Percentiles rank a stretch among this genome's conserved stretches.
These are phyloP conservation scores for Talaromyces rugulosus DNA, from an alignment of 2,329 filamentous ascomycete genomes.

Conservation along the genomic window DNA sequence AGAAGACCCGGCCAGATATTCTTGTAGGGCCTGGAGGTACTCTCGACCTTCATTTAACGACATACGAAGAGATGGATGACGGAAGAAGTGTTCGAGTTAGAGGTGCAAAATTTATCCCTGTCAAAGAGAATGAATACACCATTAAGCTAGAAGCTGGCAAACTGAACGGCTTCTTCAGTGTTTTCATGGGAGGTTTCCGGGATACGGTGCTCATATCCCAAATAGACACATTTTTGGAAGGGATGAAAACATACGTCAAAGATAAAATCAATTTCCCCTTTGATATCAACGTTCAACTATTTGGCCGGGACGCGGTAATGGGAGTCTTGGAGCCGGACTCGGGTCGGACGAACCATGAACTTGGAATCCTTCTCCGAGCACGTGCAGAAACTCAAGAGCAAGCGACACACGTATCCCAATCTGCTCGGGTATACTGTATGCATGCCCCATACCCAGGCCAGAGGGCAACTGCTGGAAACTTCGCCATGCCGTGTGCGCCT, in stretches of 20 bases:
- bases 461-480: conserved; percentile 2
- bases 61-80: conserved; percentile 37
- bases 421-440: conserved; percentile 1
- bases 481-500: conserved; percentile 3
- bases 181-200: conserved; percentile 3
- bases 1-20: conserved; percentile 51
- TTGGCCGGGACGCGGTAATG: conserved; percentile 1
- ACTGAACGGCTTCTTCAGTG: neutral
- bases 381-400: conserved; percentile 2
- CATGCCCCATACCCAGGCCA: conserved; percentile 1
- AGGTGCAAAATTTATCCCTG: conserved; percentile 16
- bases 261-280: neutral
- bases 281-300: neutral
- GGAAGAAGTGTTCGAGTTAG: conserved; percentile 38
- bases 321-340: neutral
- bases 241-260: neutral
- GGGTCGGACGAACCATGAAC: neutral
- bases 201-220: neutral
- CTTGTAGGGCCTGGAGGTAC: conserved; percentile 45
- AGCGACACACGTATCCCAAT: neutral
- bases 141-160: neutral
- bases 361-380: neutral
- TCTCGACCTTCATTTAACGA: conserved; percentile 37
- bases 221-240: neutral
- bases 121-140: neutral